Base-by-base conservation (phyloP, 345 rosid genomes). In the Erysimum cheiranthoides region DNA sequence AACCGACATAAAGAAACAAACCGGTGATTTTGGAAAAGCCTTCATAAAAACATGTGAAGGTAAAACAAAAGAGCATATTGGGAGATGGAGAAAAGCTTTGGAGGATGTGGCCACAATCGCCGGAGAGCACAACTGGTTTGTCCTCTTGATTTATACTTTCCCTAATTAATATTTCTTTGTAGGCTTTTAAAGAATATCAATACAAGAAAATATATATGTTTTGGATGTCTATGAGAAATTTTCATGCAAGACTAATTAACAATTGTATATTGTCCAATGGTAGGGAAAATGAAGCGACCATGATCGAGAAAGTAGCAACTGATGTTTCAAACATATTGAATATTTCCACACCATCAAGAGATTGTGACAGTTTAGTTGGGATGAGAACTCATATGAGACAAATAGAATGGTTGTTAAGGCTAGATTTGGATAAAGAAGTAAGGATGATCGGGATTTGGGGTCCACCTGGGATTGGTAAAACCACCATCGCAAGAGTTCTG, bases 371-470 rank as follows among this genome's bases (percentile, higher is more conserved):
- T 9, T 50, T 17, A 1, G 54, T 50, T 0, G 54, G 54, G 54
- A 50, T 18, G 54, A 0, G 6, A 50, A 28, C 54, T 50, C 54
- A 50, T 50, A 50, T 50, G 12, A 13, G n/a, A n/a, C n/a, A 50
- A 18, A 1, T 50, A 13, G 54, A 8, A 18, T 2, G 0, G 0
- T 18, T 18, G 12, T 21, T 50, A 9, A 0, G 54, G 3, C 6
- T 50, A 9, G 54, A 50, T 50, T 50, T 18, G 30, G 28, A 9
- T 50, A n/a, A n/a, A n/a, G 28, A 50, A 9, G 54, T 21, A 50
- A 50, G 13, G 53, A 49, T 49, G 14, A 58, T 58, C 0, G 62
- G 62, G 62, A 32, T 57, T 10, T 57, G 40, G 62, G 40, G 42
- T 0, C 42, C 62, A 0, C 3, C 40, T 57, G 62, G 42, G 3